Conservation (phyloP, 202 grass and related monocot genomes). For the Zizania palustris region DNA sequence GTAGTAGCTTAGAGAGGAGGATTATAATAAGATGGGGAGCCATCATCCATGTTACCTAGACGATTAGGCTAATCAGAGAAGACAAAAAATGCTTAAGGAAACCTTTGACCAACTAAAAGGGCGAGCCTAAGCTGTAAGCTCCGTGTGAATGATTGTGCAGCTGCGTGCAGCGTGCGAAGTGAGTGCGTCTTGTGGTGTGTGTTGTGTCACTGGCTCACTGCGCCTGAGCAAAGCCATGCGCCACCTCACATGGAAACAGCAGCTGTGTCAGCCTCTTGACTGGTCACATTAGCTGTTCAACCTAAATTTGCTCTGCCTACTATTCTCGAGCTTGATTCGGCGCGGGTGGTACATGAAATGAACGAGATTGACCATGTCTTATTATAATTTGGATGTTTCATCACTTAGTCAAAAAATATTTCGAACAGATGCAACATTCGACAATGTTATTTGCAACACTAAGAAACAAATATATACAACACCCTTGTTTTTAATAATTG, state of each 20-base stretch:
- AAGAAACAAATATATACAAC: too few relatives aligned
- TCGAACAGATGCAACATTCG: too few relatives aligned
- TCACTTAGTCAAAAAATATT: too few relatives aligned
- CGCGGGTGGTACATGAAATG: too few relatives aligned
- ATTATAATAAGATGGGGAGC: too few relatives aligned
- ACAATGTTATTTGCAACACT: too few relatives aligned
- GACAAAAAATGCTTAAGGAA: slow-evolving; percentile 67
- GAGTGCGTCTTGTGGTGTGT: slow-evolving; percentile 47
- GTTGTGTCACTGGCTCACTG: slow-evolving; percentile 40
- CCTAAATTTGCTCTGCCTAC: background rate
- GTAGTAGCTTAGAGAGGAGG: slow-evolving; percentile 14
- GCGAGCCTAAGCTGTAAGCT: slow-evolving; percentile 21
- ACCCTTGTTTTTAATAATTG: too few relatives aligned
- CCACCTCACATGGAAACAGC: slow-evolving; percentile 77
- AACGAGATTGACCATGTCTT: too few relatives aligned
- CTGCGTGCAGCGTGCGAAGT: background rate
- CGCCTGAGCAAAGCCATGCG: slow-evolving; percentile 58
- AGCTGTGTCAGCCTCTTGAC: slow-evolving; percentile 77
- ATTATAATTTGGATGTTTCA: too few relatives aligned
- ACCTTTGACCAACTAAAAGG: slow-evolving; percentile 66
- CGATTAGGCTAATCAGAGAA: slow-evolving; percentile 55
- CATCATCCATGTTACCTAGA: slow-evolving; percentile 40
- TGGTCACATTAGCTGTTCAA: slow-evolving; percentile 67
- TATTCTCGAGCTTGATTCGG: too few relatives aligned
- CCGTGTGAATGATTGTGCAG: slow-evolving; percentile 40